phyloP scores from a whole-genome alignment of 1,284 basidiomycete genomes.

The Microbotryomycetes sp. region DNA sequence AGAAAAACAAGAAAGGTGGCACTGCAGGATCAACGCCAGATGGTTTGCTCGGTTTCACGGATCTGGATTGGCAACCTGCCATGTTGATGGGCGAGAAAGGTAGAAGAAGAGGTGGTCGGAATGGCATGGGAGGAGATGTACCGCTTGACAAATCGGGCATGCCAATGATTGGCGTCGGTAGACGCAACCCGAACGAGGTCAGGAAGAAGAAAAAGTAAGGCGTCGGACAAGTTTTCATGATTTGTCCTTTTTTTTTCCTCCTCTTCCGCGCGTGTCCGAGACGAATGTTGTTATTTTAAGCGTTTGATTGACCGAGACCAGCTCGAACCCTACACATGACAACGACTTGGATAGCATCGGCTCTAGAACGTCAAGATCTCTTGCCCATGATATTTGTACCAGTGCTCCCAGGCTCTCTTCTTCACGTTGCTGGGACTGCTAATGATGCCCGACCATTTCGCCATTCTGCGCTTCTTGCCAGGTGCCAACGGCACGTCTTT shows the following conservation, averaged over 20 bases:
- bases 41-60: conserved; percentile 73
- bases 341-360: too few species aligned
- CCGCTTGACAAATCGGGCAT: conserved; percentile 48
- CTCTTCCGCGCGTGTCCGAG: too few species aligned
- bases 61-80: conserved; percentile 77
- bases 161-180: conserved; percentile 74
- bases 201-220: conserved; percentile 45
- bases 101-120: conserved; percentile 58
- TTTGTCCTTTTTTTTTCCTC: too few species aligned
- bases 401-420: background rate
- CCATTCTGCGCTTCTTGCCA: background rate
- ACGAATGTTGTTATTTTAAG: too few species aligned
- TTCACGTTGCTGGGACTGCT: background rate
- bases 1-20: conserved; percentile 47
- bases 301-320: background rate
- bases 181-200: conserved; percentile 77
- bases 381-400: background rate
- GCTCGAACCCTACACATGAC: too few species aligned
- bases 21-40: conserved; percentile 39
- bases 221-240: too few species aligned
- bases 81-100: conserved; percentile 67
- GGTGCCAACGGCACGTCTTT: background rate
- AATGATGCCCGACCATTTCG: background rate
- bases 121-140: conserved; percentile 49
- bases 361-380: background rate